phyloP scores from a whole-genome alignment of 495 filamentous ascomycete species.

The Astrocystis sublimbata region DNA sequence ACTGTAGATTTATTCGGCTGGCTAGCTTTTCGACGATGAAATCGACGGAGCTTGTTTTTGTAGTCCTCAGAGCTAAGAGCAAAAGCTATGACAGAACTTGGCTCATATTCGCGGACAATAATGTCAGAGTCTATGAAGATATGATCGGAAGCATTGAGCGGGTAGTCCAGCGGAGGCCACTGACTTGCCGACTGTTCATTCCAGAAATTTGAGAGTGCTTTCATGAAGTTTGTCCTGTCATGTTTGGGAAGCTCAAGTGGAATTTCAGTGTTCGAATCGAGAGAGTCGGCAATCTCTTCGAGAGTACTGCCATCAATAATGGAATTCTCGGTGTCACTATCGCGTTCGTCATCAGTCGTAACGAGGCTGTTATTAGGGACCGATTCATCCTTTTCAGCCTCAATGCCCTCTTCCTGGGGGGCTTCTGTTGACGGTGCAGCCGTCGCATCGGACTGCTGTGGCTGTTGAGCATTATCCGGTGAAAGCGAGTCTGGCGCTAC shows the following conservation, averaged over 20 bases:
- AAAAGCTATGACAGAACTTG: slow-evolving; percentile 93
- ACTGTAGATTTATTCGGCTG: slow-evolving; percentile 25
- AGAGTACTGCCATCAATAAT: slow-evolving; percentile 59
- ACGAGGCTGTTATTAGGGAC: slow-evolving; percentile 48
- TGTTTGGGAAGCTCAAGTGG: slow-evolving; percentile 83
- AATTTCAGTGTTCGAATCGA: slow-evolving; percentile 63
- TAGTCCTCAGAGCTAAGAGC: slow-evolving; percentile 86
- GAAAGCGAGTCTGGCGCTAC: slow-evolving; percentile 30
- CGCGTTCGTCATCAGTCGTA: slow-evolving; percentile 64
- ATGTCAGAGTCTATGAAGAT: slow-evolving; percentile 98
- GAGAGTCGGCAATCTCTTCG: slow-evolving; percentile 60
- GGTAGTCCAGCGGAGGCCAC: slow-evolving; percentile 94
- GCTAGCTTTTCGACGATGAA: slow-evolving; percentile 26
- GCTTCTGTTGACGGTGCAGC: neutral
- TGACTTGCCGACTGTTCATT: slow-evolving; percentile 94
- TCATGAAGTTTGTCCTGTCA: slow-evolving; percentile 87
- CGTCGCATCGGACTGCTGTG: slow-evolving; percentile 2
- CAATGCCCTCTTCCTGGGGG: slow-evolving; percentile 42
- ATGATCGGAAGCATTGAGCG: slow-evolving; percentile 83
- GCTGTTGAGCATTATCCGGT: slow-evolving; percentile 10
- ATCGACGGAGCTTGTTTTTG: slow-evolving; percentile 70
- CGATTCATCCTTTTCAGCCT: slow-evolving; percentile 52
- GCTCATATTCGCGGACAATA: slow-evolving; percentile 95
- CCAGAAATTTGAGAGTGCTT: slow-evolving; percentile 96
- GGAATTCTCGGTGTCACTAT: slow-evolving; percentile 68